Base-by-base conservation (phyloP, 2,329 filamentous ascomycete species). In the Xylariales sp. region DNA sequence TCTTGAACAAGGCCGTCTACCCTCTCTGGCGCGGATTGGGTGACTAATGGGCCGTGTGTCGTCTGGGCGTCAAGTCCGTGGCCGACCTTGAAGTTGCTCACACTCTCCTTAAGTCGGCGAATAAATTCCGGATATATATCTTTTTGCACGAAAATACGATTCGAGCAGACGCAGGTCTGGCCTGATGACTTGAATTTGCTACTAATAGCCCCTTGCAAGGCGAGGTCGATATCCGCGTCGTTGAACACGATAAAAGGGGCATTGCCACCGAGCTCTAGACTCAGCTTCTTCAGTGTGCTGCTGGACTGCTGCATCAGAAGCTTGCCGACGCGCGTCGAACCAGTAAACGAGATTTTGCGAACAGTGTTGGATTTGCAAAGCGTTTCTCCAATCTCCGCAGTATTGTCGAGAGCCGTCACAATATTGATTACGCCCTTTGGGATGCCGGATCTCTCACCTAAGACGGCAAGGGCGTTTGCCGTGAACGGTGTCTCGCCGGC, bases 161-260 rank as follows among this genome's bases (percentile, higher is more conserved):
- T 39, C 36, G 36, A 39, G 12, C 86, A 88, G 23, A 93, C 90
- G 75, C 91, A 93, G 0, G 91, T 93, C 80, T 93, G 91, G 28
- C 91, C 91, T 0, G 88, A 90, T 65, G 85, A 88, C 56, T 90
- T 86, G 83, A 93, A 93, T 76, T 93, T 93, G 68, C 85, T 89
- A 36, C 86, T 79, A 59, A 93, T 86, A 23, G 89, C 89, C 0
- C 84, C 81, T 5, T 92, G 89, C 2, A 90, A 90, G 12, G 81
- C 80, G 0, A 52, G 28, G 53, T 93, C 90, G 18, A 93, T 80
- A 75, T 93, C 89, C 12, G 90, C 87, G 74, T 93, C 91, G 73
- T 93, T 90, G 74, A 93, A 93, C 52, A 93, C 90, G 69, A 93
- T 92, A 78, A 93, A 92, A 0, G 91, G 91, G 0, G 90, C 88